A percentile compares a stretch with the other conserved stretches of the same genome.
phyloP scores from a whole-genome alignment of 768 basidiomycete species.

The Tylopilus cervinicoccineus region DNA sequence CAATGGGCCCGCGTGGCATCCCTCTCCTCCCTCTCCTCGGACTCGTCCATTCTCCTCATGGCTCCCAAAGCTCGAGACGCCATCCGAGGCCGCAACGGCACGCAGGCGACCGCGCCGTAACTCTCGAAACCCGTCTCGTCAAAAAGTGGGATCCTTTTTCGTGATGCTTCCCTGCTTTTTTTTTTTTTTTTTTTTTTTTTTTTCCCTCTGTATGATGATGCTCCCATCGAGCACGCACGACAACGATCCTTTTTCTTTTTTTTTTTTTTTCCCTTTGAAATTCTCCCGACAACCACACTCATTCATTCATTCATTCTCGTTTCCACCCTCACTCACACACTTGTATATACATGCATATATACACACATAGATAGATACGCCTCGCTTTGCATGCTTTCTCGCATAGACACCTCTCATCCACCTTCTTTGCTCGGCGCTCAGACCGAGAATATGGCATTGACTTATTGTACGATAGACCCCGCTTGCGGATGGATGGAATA shows the following conservation, averaged over 20 bases:
- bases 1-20: slow-evolving; percentile 21
- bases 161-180: slow-evolving; percentile 16
- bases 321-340: slow-evolving; percentile 26
- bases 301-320: slow-evolving; percentile 13
- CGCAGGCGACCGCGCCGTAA: slow-evolving; percentile 14
- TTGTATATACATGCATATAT: slow-evolving; percentile 37
- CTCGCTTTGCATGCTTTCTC: slow-evolving; percentile 21
- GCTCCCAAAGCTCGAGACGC: slow-evolving; percentile 20
- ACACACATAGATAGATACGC: slow-evolving; percentile 35
- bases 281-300: slow-evolving; percentile 23
- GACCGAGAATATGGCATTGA: slow-evolving; percentile 32
- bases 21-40: slow-evolving; percentile 17
- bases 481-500: slow-evolving; percentile 32
- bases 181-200: slow-evolving; percentile 1
- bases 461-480: slow-evolving; percentile 34
- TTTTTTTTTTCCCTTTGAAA: slow-evolving; percentile 14
- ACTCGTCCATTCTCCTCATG: slow-evolving; percentile 30
- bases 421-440: slow-evolving; percentile 7
- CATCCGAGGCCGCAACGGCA: slow-evolving; percentile 14
- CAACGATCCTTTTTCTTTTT: slow-evolving; percentile 20
- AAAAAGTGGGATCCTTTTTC: slow-evolving; percentile 23
- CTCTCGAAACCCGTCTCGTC: not conserved
- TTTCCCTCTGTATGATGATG: slow-evolving; percentile 11
- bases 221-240: slow-evolving; percentile 19
- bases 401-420: slow-evolving; percentile 27